These are phyloP conservation scores for Dichotomopilus funicola DNA, from an alignment of 2,329 filamentous ascomycete genomes.

Conservation along the genomic window DNA sequence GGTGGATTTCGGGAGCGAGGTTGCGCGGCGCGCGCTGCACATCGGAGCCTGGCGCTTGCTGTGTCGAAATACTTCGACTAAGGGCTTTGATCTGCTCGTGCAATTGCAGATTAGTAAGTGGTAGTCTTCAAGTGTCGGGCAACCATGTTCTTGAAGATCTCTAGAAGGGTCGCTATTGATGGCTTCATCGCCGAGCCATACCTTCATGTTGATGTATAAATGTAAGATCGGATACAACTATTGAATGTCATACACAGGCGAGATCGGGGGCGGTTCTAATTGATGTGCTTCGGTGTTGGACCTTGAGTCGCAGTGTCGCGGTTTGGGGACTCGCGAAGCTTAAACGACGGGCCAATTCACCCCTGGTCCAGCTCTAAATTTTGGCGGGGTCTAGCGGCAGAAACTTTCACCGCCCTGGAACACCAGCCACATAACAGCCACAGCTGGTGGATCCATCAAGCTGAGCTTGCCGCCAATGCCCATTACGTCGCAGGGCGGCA, in stretches of 20 bases:
- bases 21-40: conserved; percentile 27
- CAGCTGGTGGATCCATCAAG: conserved; percentile 8
- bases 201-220: conserved; percentile 15
- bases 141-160: too few relatives aligned
- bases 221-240: too few relatives aligned
- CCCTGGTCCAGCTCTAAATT: conserved; percentile 18
- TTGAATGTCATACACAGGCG: too few relatives aligned
- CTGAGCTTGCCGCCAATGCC: conserved; percentile 14
- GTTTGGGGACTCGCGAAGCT: conserved; percentile 1
- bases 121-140: not conserved
- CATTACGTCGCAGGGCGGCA: conserved; percentile 26
- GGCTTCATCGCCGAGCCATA: not conserved
- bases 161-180: not conserved
- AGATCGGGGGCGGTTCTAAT: not conserved
- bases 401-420: conserved; percentile 18
- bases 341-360: not conserved
- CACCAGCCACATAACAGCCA: conserved; percentile 10
- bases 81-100: conserved; percentile 28
- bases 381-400: conserved; percentile 25
- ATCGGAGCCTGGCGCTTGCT: conserved; percentile 28
- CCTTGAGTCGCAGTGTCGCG: not conserved
- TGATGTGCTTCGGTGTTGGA: not conserved
- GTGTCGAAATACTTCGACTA: conserved; percentile 26
- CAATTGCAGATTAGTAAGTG: conserved; percentile 8
- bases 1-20: conserved; percentile 26